A percentile compares a stretch with the other conserved stretches of the same genome.
Conservation (phyloP, 371 early-diverging fungal genomes). For the Thermomucor indicae-seudaticae region DNA sequence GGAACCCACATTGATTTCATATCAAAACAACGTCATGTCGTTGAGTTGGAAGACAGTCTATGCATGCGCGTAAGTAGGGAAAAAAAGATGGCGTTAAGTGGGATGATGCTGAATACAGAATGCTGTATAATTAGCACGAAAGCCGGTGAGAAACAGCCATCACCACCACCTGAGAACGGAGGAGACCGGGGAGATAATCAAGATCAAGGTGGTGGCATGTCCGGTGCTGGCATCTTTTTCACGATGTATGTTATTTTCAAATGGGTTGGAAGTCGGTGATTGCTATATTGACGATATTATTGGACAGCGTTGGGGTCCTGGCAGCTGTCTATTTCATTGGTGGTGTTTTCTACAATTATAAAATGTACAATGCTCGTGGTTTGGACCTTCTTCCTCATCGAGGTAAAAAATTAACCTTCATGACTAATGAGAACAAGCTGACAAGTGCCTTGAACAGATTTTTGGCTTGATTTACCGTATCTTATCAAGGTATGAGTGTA, state of each 20-base stretch:
- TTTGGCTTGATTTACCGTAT: conserved; percentile 49
- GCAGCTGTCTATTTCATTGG: conserved; percentile 50
- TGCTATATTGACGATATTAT: neutral
- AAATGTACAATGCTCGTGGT: conserved; percentile 57
- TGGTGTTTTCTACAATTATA: conserved; percentile 57
- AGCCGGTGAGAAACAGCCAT: conserved; percentile 21
- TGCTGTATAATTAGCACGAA: conserved; percentile 10
- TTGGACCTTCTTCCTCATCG: conserved; percentile 57
- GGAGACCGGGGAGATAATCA: neutral
- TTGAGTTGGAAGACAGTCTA: conserved; percentile 43
- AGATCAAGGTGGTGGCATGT: conserved; percentile 26
- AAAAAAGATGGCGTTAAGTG: neutral
- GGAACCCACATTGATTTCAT: conserved; percentile 24
- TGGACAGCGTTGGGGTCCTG: conserved; percentile 36
- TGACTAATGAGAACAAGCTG: neutral
- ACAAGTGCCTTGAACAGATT: conserved; percentile 19
- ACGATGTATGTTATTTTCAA: conserved; percentile 36
- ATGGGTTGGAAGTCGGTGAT: neutral
- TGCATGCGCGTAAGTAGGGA: conserved; percentile 41
- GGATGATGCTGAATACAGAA: neutral
- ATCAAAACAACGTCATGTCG: conserved; percentile 27
- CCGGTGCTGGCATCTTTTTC: conserved; percentile 50
- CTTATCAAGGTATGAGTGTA: conserved; percentile 28
- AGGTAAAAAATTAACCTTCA: conserved; percentile 27
- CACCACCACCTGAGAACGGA: conserved; percentile 13